phyloP scores from a whole-genome alignment of 2,329 filamentous ascomycete species.

The Polytolypa hystricis region DNA sequence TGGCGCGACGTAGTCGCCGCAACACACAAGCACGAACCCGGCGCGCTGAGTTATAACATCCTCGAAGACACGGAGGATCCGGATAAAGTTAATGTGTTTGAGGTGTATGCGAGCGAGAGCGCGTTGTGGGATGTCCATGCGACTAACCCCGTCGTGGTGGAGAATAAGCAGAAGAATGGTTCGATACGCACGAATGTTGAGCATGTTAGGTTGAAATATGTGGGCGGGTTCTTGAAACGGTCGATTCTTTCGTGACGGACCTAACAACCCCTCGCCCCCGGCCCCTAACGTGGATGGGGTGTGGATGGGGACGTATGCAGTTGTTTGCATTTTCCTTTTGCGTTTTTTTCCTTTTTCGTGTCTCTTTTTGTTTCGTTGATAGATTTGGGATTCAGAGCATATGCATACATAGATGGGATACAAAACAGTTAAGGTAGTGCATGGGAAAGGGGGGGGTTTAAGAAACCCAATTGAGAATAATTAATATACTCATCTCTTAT shows the following conservation, averaged over 20 bases:
- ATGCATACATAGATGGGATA: too few relatives aligned
- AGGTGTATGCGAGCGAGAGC: neutral
- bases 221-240: conserved; percentile 1
- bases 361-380: too few relatives aligned
- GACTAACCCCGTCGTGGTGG: neutral
- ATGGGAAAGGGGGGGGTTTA: too few relatives aligned
- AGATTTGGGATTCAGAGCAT: too few relatives aligned
- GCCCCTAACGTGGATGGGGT: too few relatives aligned
- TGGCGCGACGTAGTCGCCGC: neutral
- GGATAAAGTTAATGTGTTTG: conserved; percentile 1
- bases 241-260: neutral
- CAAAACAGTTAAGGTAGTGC: too few relatives aligned
- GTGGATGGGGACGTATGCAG: too few relatives aligned
- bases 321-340: too few relatives aligned
- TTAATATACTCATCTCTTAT: too few relatives aligned
- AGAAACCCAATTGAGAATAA: too few relatives aligned
- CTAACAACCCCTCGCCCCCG: too few relatives aligned
- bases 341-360: too few relatives aligned
- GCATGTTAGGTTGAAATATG: neutral
- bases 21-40: neutral
- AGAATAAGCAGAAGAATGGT: neutral
- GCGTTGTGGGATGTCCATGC: conserved; percentile 1
- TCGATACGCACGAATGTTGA: neutral
- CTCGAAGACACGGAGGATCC: neutral
- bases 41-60: conserved; percentile 3